Conservation (phyloP, 176 grass and related monocot genomes). For the Rhynchospora breviuscula region DNA sequence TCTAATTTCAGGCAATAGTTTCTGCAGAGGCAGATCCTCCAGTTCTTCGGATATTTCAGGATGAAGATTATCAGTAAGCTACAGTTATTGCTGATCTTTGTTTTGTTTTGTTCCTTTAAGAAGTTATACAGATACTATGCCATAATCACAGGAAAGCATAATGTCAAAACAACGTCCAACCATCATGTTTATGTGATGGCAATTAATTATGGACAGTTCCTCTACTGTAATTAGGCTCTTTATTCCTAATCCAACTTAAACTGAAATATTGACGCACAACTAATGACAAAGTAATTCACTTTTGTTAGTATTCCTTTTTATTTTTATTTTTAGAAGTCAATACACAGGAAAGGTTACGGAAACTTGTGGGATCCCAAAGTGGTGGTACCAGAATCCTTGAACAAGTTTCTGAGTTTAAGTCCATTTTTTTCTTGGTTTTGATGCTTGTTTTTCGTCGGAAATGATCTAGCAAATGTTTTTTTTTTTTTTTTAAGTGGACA, state of each 20-base stretch:
- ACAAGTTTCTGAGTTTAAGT: not conserved
- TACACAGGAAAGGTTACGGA: not conserved
- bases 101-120: not conserved
- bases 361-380: conserved; percentile 5
- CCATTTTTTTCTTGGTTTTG: not conserved
- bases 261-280: not conserved
- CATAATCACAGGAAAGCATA: not conserved
- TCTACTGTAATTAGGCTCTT: not conserved
- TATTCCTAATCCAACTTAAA: not conserved
- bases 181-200: not conserved
- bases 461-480: not conserved
- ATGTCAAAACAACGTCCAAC: too few species aligned
- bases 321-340: not conserved
- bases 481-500: not conserved
- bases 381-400: not conserved
- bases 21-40: conserved; percentile 78
- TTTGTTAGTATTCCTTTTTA: not conserved
- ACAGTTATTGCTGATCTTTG: not conserved
- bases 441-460: not conserved
- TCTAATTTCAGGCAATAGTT: conserved; percentile 76
- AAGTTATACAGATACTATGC: not conserved
- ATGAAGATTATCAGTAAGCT: conserved; percentile 72
- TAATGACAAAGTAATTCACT: not conserved
- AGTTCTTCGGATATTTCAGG: conserved; percentile 75
- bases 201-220: not conserved